These are phyloP conservation scores for Sonneratia caseolaris DNA, from an alignment of 345 rosid genomes.

Conservation along the genomic window DNA sequence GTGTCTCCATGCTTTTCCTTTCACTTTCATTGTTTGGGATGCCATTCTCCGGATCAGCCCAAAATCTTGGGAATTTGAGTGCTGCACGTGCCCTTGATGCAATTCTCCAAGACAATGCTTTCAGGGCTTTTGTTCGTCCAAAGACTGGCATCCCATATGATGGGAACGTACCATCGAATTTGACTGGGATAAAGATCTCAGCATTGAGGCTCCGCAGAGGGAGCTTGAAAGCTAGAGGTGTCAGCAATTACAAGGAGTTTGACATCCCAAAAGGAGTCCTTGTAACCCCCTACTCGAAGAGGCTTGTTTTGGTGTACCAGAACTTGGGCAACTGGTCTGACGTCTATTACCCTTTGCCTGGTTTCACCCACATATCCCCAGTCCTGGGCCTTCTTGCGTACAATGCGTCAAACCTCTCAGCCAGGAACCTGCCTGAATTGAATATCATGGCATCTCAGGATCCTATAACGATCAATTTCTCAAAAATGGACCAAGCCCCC, in stretches of 20 bases:
- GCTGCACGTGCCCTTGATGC: slow-evolving; percentile 47
- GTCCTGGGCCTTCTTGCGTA: slow-evolving; percentile 82
- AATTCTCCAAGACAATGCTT: slow-evolving; percentile 81
- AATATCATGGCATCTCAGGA: slow-evolving; percentile 30
- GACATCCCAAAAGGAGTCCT: slow-evolving; percentile 43
- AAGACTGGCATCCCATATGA: slow-evolving; percentile 61
- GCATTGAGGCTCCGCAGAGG: slow-evolving; percentile 88
- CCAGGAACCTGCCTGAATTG: slow-evolving; percentile 36
- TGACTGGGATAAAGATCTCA: slow-evolving; percentile 53
- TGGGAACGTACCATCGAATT: slow-evolving; percentile 45
- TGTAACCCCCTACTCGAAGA: slow-evolving; percentile 50
- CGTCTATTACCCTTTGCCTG: slow-evolving; percentile 47
- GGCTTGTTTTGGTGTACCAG: slow-evolving; percentile 80
- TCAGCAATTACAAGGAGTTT: slow-evolving; percentile 40
- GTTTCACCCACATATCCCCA: slow-evolving; percentile 53
- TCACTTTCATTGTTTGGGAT: slow-evolving; percentile 16
- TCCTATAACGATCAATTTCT: slow-evolving; percentile 55
- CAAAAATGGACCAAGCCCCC: slow-evolving; percentile 37
- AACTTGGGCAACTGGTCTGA: slow-evolving; percentile 67
- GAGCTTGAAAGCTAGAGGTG: slow-evolving; percentile 57
- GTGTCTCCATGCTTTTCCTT: slow-evolving; percentile 45
- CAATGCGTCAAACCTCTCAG: slow-evolving; percentile 56
- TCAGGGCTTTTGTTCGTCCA: slow-evolving; percentile 46
- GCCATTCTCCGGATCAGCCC: slow-evolving; percentile 29
- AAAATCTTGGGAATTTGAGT: slow-evolving; percentile 4